Evolutionary conservation across 2,329 filamentous ascomycete genomes (phyloP).

Genomic region (Chrysosporium keratinophilum): DNA sequence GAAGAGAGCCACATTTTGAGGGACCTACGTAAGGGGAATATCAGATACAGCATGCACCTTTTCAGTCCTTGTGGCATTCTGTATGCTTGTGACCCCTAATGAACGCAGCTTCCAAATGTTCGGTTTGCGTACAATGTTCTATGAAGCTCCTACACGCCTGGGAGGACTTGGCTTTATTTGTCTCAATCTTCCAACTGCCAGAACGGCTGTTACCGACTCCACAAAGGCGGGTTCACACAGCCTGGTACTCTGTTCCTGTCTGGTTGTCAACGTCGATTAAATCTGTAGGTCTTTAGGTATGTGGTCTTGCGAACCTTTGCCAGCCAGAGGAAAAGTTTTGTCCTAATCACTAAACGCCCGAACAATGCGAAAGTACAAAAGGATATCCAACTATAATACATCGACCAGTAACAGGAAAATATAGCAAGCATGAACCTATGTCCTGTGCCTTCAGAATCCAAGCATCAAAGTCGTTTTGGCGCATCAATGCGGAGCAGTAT

Average conservation of each 20-base stretch:
- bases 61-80: slow-evolving; percentile 54
- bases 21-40: too few species aligned
- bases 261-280: too few species aligned
- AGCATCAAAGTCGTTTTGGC: neutral
- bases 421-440: slow-evolving; percentile 6
- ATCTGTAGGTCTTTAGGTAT: neutral
- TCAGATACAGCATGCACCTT: too few species aligned
- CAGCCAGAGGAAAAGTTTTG: neutral
- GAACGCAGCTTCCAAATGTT: slow-evolving; percentile 53
- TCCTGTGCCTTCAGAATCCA: neutral
- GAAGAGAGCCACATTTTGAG: too few species aligned
- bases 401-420: slow-evolving; percentile 2
- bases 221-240: slow-evolving; percentile 49
- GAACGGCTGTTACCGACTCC: slow-evolving; percentile 41
- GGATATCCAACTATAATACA: slow-evolving; percentile 7
- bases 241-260: slow-evolving; percentile 39
- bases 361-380: neutral
- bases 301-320: neutral
- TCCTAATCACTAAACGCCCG: neutral
- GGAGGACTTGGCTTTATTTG: slow-evolving; percentile 40
- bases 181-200: slow-evolving; percentile 37
- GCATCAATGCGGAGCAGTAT: neutral
- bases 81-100: slow-evolving; percentile 54
- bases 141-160: slow-evolving; percentile 45
- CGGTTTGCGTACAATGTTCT: slow-evolving; percentile 45